Percentiles rank a stretch among this genome's conserved stretches.
phyloP scores from a whole-genome alignment of 2,329 filamentous ascomycete genomes.

The Pseudogymnoascus sp. region DNA sequence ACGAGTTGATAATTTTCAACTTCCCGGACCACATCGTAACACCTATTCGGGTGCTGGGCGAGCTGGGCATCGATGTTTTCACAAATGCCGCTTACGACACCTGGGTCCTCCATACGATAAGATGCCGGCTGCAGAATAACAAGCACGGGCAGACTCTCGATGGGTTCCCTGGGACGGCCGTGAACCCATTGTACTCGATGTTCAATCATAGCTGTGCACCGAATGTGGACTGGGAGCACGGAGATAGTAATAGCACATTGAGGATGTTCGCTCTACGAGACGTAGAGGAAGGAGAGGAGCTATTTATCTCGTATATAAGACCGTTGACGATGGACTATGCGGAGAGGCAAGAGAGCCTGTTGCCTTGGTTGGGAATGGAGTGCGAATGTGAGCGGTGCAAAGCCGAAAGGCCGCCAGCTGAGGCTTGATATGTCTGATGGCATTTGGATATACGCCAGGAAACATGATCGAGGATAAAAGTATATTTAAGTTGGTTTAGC shows the following conservation, averaged over 20 bases:
- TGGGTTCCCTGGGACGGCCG: slow-evolving; percentile 23
- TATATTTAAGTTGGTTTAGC: background rate
- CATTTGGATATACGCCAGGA: background rate
- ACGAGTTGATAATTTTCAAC: slow-evolving; percentile 25
- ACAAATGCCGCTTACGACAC: slow-evolving; percentile 23
- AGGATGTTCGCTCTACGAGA: slow-evolving; percentile 21
- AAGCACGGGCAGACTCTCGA: slow-evolving; percentile 22
- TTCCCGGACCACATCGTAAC: slow-evolving; percentile 22
- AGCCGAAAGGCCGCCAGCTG: background rate
- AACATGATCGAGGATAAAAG: background rate
- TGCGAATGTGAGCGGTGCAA: slow-evolving; percentile 7
- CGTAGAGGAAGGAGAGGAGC: slow-evolving; percentile 19
- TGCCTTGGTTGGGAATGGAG: slow-evolving; percentile 15
- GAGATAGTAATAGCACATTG: slow-evolving; percentile 18
- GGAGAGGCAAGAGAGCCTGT: slow-evolving; percentile 9
- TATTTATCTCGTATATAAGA: slow-evolving; percentile 23
- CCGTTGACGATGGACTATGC: slow-evolving; percentile 5
- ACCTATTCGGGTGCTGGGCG: slow-evolving; percentile 24
- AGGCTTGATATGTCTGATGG: background rate
- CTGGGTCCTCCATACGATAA: slow-evolving; percentile 26
- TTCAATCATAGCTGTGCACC: slow-evolving; percentile 29
- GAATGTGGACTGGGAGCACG: slow-evolving; percentile 25
- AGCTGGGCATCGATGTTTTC: slow-evolving; percentile 25
- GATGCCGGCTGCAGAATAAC: slow-evolving; percentile 28
- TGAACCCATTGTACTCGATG: slow-evolving; percentile 25